Evolutionary conservation across 768 basidiomycete genomes (phyloP).

Genomic region (Xerocomus spinulosus): DNA sequence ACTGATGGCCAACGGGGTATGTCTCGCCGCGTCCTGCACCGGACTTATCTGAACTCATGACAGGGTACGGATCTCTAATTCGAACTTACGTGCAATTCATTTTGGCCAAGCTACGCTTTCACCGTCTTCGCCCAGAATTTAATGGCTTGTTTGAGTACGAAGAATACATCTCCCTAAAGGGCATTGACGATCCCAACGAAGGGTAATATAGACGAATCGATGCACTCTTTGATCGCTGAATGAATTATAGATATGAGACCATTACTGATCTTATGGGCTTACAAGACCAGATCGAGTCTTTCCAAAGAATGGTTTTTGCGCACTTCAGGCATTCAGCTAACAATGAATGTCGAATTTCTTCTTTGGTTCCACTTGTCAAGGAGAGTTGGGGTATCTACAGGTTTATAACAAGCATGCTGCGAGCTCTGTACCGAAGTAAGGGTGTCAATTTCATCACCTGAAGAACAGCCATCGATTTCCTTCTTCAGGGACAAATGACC

Average conservation of each 20-base stretch:
- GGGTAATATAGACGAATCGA: slow-evolving; percentile 54
- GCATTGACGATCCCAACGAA: slow-evolving; percentile 98
- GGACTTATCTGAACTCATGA: slow-evolving; percentile 4
- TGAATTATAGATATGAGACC: slow-evolving; percentile 77
- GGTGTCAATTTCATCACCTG: slow-evolving; percentile 24
- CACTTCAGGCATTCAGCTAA: slow-evolving; percentile 88
- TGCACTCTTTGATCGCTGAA: slow-evolving; percentile 9
- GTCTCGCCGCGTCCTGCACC: slow-evolving; percentile 1
- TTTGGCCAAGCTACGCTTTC: slow-evolving; percentile 92
- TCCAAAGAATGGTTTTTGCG: slow-evolving; percentile 96
- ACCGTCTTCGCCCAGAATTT: slow-evolving; percentile 93
- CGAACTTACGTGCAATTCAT: slow-evolving; percentile 95
- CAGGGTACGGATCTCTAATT: slow-evolving; percentile 91
- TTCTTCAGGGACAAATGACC: slow-evolving; percentile 74
- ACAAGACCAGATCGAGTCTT: slow-evolving; percentile 98
- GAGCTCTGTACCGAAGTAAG: slow-evolving; percentile 91
- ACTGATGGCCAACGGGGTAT: slow-evolving; percentile 73
- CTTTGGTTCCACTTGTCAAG: slow-evolving; percentile 94
- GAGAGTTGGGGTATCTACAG: slow-evolving; percentile 99
- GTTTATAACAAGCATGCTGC: slow-evolving; percentile 97
- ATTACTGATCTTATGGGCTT: slow-evolving; percentile 96
- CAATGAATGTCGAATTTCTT: slow-evolving; percentile 96
- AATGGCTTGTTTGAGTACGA: slow-evolving; percentile 99
- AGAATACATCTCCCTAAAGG: slow-evolving; percentile 95
- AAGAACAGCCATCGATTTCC: slow-evolving; percentile 2